These are phyloP conservation scores for Synchytrium microbalum DNA, from an alignment of 371 early-diverging fungal species.

Conservation along the genomic window DNA sequence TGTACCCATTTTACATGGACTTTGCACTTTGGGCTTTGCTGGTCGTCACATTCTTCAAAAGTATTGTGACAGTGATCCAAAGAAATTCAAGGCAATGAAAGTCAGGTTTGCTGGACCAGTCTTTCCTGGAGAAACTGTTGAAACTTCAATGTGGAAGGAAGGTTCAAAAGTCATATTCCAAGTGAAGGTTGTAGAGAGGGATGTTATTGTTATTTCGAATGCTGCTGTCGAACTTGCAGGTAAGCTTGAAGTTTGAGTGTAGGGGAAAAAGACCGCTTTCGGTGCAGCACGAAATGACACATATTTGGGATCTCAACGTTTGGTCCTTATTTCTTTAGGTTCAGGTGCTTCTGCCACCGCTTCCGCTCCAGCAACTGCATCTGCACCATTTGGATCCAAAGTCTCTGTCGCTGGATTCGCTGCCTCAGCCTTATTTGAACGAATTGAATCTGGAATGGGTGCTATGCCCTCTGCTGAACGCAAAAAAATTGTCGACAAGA, in stretches of 20 bases:
- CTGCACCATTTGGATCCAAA: constrained; percentile 7
- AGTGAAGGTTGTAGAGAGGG: constrained; percentile 84
- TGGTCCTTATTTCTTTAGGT: constrained; percentile 1
- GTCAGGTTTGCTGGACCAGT: constrained; percentile 82
- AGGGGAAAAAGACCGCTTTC: too few relatives aligned
- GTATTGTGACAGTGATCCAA: constrained; percentile 63
- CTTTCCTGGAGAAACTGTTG: constrained; percentile 93
- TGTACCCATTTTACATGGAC: constrained; percentile 91
- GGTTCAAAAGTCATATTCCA: constrained; percentile 83
- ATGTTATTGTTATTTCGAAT: constrained; percentile 73
- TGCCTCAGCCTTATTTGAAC: constrained; percentile 26
- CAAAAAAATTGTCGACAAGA: constrained; percentile 11
- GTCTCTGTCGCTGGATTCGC: constrained; percentile 28
- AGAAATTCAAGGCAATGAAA: constrained; percentile 75
- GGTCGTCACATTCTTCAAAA: constrained; percentile 76
- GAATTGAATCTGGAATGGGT: constrained; percentile 18
- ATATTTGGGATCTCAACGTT: not conserved
- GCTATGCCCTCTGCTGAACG: constrained; percentile 15
- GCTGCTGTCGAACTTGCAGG: constrained; percentile 71
- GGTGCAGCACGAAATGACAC: too few relatives aligned
- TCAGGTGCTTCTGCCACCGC: constrained; percentile 12
- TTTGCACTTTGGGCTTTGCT: constrained; percentile 87
- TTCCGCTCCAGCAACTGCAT: constrained; percentile 11
- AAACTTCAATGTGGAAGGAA: constrained; percentile 93
- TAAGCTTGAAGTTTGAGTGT: constrained; percentile 2